A percentile compares a stretch with the other conserved stretches of the same genome.
Evolutionary conservation across 805 yeast genomes (phyloP).

Genomic region (Diddensiella transvaalensis): DNA sequence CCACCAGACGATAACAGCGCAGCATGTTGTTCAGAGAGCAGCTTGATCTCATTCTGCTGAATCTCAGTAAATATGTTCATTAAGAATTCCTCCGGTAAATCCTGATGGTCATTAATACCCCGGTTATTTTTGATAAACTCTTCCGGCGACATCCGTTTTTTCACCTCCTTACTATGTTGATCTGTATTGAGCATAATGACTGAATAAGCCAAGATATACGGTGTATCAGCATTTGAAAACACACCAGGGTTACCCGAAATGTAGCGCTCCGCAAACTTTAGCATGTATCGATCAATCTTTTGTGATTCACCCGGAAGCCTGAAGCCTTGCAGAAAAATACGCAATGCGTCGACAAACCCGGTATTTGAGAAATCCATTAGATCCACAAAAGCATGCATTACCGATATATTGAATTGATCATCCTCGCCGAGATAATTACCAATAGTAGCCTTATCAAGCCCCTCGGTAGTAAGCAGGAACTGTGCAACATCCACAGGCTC

Average conservation of each 20-base stretch:
- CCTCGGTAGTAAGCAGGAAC: conserved; percentile 64
- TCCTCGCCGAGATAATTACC: conserved; percentile 96
- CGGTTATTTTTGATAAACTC: conserved; percentile 83
- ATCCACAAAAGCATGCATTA: conserved; percentile 93
- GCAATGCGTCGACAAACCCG: conserved; percentile 79
- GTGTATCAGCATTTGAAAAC: conserved; percentile 90
- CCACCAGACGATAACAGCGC: conserved; percentile 66
- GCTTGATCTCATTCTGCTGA: conserved; percentile 76
- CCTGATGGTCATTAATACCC: conserved; percentile 89
- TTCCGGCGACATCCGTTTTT: conserved; percentile 80
- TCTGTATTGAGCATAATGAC: conserved; percentile 93
- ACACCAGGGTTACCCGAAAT: conserved; percentile 83
- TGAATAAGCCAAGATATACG: conserved; percentile 88
- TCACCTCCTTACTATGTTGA: conserved; percentile 83
- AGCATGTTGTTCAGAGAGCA: conserved; percentile 90
- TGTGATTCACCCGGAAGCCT: conserved; percentile 98
- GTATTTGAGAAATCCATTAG: conserved; percentile 67
- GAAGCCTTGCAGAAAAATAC: conserved; percentile 80
- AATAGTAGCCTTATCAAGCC: conserved; percentile 74
- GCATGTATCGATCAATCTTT: conserved; percentile 93
- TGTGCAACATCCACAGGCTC: conserved; percentile 68
- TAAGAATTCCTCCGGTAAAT: conserved; percentile 71
- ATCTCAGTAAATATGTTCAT: conserved; percentile 73
- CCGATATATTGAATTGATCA: conserved; percentile 66
- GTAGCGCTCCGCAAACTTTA: conserved; percentile 92